Conservation (phyloP, 192 early-diverging fungal species). For the Coemansia sp. region DNA sequence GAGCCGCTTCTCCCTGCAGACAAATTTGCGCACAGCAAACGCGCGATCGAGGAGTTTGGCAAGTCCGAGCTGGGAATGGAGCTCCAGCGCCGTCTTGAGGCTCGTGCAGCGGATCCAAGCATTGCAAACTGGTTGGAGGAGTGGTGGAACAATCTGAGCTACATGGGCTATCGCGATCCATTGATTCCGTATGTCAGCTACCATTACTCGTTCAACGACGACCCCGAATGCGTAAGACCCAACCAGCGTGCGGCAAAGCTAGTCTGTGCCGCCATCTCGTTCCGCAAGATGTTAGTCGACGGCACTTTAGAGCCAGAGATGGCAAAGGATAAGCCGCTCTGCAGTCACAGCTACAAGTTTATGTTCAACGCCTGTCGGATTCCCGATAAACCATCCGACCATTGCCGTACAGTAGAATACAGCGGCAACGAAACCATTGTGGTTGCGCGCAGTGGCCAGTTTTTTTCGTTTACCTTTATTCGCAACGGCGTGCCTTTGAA, state of each 20-base stretch:
- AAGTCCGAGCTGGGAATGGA: constrained; percentile 73
- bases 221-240: constrained; percentile 69
- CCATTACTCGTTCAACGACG: constrained; percentile 92
- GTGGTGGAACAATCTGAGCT: constrained; percentile 97
- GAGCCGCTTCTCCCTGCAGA: constrained; percentile 67
- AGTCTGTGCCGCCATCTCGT: constrained; percentile 79
- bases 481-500: constrained; percentile 62
- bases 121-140: constrained; percentile 89
- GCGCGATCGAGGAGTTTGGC: constrained; percentile 73
- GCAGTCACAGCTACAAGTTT: constrained; percentile 90
- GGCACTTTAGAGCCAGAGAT: constrained; percentile 82
- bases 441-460: constrained; percentile 87
- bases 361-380: constrained; percentile 98
- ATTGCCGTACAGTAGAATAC: constrained; percentile 71
- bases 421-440: constrained; percentile 74
- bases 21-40: constrained; percentile 68
- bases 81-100: constrained; percentile 81
- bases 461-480: constrained; percentile 74
- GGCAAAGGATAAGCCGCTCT: constrained; percentile 72
- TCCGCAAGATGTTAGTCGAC: constrained; percentile 75
- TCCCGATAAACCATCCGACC: constrained; percentile 85
- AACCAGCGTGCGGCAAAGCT: constrained; percentile 87
- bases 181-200: constrained; percentile 96
- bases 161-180: constrained; percentile 94
- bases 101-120: constrained; percentile 66